phyloP scores from a whole-genome alignment of 1,139 yeast species.

The Yamadazyma triangularis region DNA sequence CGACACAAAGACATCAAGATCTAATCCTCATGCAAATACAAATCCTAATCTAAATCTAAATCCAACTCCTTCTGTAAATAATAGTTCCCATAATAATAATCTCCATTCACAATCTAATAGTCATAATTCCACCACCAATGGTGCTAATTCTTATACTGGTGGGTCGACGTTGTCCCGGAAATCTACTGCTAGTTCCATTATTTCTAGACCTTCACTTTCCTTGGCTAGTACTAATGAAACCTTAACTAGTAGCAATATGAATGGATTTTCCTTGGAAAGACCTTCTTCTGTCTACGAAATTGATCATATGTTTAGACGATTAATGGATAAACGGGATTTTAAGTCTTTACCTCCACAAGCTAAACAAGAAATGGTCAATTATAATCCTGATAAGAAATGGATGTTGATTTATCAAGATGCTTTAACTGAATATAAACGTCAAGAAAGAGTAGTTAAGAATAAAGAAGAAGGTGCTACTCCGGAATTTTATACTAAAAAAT shows the following conservation, averaged over 20 bases:
- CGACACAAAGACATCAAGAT: constrained; percentile 19
- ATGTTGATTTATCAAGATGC: constrained; percentile 86
- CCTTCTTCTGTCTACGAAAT: constrained; percentile 59
- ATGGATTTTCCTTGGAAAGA: constrained; percentile 38
- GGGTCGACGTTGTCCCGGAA: constrained; percentile 16
- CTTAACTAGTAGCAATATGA: constrained; percentile 10
- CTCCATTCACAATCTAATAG: too few species aligned
- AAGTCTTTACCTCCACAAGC: constrained; percentile 75
- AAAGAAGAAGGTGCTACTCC: constrained; percentile 51
- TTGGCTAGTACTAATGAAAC: constrained; percentile 19
- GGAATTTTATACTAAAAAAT: constrained; percentile 69
- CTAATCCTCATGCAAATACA: constrained; percentile 1
- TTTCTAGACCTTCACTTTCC: constrained; percentile 29
- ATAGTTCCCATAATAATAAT: background rate
- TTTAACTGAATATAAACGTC: constrained; percentile 65
- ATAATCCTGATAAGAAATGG: constrained; percentile 82
- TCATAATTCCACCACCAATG: constrained; percentile 1
- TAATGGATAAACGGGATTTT: constrained; percentile 81
- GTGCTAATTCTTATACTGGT: constrained; percentile 4
- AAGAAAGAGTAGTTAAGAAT: constrained; percentile 30
- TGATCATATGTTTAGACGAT: constrained; percentile 60
- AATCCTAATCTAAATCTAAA: constrained; percentile 1
- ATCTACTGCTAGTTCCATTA: constrained; percentile 22
- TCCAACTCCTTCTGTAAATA: too few species aligned
- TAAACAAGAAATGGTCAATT: constrained; percentile 71